Evolutionary conservation across 2,329 filamentous ascomycete species (phyloP).

Genomic region (Cryphonectria naterciae): DNA sequence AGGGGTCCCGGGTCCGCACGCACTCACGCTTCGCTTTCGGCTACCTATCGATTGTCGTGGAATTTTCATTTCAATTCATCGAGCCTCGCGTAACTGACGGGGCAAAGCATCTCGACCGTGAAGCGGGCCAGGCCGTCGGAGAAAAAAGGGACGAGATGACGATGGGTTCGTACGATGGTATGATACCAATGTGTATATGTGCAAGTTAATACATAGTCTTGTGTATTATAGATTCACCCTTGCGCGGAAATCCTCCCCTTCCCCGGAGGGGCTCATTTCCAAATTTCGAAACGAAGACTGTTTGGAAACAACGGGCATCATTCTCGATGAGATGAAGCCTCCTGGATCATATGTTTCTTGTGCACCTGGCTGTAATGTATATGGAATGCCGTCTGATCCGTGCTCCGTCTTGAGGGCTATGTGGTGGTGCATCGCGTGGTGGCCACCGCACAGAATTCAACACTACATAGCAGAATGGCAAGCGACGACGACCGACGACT

Average conservation of each 20-base stretch:
- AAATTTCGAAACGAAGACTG: conserved; percentile 7
- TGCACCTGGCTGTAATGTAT: not conserved
- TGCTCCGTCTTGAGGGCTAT: not conserved
- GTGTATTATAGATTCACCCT: not conserved
- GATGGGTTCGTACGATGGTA: not conserved
- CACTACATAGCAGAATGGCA: not conserved
- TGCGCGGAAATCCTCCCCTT: too few species aligned
- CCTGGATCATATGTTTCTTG: not conserved
- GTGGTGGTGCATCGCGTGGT: not conserved
- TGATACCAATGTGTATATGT: not conserved
- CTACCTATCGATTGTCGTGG: not conserved
- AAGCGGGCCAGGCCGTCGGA: not conserved
- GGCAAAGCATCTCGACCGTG: not conserved
- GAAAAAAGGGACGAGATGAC: not conserved
- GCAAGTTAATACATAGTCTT: not conserved
- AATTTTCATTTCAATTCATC: not conserved
- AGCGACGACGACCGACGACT: not conserved
- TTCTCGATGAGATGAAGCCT: conserved; percentile 1
- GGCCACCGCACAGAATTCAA: not conserved
- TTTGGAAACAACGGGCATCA: conserved; percentile 12
- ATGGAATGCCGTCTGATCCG: not conserved
- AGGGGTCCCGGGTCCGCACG: not conserved
- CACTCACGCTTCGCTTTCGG: not conserved
- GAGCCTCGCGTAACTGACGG: not conserved
- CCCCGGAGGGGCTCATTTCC: too few species aligned